Conservation (phyloP, 208 protist species). For the Giardia duodenalis region DNA sequence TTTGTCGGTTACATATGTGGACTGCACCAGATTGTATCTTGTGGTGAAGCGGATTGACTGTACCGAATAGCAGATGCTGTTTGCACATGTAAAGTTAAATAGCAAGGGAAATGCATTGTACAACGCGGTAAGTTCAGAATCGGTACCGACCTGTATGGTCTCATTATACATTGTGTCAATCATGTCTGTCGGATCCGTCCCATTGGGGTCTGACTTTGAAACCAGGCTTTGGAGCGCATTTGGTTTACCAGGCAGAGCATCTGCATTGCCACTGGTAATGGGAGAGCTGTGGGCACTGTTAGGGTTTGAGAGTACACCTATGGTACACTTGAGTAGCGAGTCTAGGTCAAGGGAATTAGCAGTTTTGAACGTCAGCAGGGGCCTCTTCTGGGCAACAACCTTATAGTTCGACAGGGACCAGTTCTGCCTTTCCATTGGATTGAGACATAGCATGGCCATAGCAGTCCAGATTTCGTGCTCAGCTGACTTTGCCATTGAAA, state of each 20-base stretch:
- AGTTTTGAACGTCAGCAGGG: not conserved
- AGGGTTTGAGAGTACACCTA: not conserved
- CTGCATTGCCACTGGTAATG: too few species aligned
- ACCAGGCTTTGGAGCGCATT: too few species aligned
- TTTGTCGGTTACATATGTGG: not conserved
- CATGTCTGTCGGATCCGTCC: not conserved
- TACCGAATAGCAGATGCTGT: not conserved
- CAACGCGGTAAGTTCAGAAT: not conserved
- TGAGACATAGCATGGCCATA: not conserved
- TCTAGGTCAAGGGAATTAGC: not conserved
- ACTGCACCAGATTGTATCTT: not conserved
- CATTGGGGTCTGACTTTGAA: not conserved
- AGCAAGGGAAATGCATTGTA: not conserved
- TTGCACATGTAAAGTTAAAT: not conserved
- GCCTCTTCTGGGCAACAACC: not conserved
- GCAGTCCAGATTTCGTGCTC: not conserved
- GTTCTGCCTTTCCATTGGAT: not conserved
- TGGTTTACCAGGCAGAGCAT: too few species aligned
- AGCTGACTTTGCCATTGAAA: not conserved
- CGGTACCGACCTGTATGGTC: not conserved
- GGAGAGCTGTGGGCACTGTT: not conserved
- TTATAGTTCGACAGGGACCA: not conserved
- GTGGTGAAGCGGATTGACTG: not conserved
- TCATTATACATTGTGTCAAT: not conserved
- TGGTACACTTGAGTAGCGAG: not conserved